Base-by-base conservation (phyloP, 2,329 filamentous ascomycete species). In the Neoarthrinium moseri region DNA sequence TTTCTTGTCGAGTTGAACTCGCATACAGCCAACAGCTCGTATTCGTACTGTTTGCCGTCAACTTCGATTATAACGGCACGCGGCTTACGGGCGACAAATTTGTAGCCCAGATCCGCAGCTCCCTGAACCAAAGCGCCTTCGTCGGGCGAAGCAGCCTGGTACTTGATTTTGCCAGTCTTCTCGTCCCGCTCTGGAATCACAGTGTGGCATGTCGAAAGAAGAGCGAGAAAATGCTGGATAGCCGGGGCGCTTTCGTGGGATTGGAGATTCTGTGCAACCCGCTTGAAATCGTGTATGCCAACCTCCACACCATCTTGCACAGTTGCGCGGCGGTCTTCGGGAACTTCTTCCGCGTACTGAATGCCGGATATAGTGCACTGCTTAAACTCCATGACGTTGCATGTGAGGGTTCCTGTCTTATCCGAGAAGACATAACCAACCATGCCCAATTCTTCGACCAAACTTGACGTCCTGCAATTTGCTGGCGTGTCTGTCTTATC, bases 401-500 rank as follows among this genome's bases (percentile, higher is more conserved):
- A 95, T n/a, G 92, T 97, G 59, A 97, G 73, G 4, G 92, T 97
- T 34, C 92, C 92, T 2, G 92, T 97, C 74, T 97, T 97, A 74
- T 97, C 92, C 0, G 91, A 96, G 66, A 99, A 99, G 53, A 99
- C 94, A 60, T 95, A 99, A 62, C 97, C 94, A 35, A 99, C 95
- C 79, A 97, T 96, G 45, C 94, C 94, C 35, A 99, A 72, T 62
- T 99, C 95, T 70, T 99, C 94, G 10, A 99, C 94, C 62, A 99
- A 74, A 55, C 91, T 96, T 2, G 92, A 97, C 0, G 94, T 99
- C 58, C 94, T 83, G 68, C 94, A 99, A 54, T 94, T 95, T 5
- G 94, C 91, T 11, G 94, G 91, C 0, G 92, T 99, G 59, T 99
- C 91, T 1, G 86, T 96, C 63, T 90, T 89, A 59, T 96, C 89